Percentiles rank a stretch among this genome's conserved stretches.
These are phyloP conservation scores for Trichoderma guizhouense DNA, from an alignment of 2,329 filamentous ascomycete genomes.

Conservation along the genomic window DNA sequence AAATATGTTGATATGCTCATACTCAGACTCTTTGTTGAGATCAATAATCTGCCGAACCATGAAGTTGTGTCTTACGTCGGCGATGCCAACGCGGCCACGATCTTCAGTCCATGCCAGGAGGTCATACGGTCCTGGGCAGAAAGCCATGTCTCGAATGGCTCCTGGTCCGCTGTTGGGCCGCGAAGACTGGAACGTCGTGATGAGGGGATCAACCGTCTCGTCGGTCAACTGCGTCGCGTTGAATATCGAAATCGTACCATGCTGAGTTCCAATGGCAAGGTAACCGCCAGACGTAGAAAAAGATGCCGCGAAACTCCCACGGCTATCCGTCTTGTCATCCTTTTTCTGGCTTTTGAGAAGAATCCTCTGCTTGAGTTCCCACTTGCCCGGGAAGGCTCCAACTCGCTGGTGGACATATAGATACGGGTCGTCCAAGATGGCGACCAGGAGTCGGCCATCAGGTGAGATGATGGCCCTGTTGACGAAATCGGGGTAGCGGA, in stretches of 20 bases:
- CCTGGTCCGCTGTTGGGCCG: slow-evolving; percentile 67
- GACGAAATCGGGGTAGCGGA: slow-evolving; percentile 79
- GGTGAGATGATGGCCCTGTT: slow-evolving; percentile 95
- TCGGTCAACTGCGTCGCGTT: slow-evolving; percentile 51
- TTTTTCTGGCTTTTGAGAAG: slow-evolving; percentile 57
- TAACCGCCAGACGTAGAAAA: slow-evolving; percentile 71
- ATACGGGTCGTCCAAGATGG: slow-evolving; percentile 82
- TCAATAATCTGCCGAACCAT: slow-evolving; percentile 65
- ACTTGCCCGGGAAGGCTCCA: slow-evolving; percentile 36
- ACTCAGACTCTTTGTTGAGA: slow-evolving; percentile 56
- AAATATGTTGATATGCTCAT: slow-evolving; percentile 54
- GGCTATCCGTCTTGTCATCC: slow-evolving; percentile 52
- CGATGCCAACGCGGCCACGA: slow-evolving; percentile 69
- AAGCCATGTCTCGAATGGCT: slow-evolving; percentile 86
- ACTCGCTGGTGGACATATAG: slow-evolving; percentile 75
- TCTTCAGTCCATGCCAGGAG: slow-evolving; percentile 93
- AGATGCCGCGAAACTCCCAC: slow-evolving; percentile 73
- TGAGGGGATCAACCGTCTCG: slow-evolving; percentile 54
- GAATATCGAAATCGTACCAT: slow-evolving; percentile 75
- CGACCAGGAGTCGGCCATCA: slow-evolving; percentile 74
- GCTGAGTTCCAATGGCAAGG: slow-evolving; percentile 75
- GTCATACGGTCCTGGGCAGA: slow-evolving; percentile 86
- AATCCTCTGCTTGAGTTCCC: slow-evolving; percentile 50
- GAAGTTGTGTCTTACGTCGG: slow-evolving; percentile 67
- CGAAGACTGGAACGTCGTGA: slow-evolving; percentile 76